Evolutionary conservation across 768 basidiomycete species (phyloP).

Genomic region (Kwoniella dendrophila): DNA sequence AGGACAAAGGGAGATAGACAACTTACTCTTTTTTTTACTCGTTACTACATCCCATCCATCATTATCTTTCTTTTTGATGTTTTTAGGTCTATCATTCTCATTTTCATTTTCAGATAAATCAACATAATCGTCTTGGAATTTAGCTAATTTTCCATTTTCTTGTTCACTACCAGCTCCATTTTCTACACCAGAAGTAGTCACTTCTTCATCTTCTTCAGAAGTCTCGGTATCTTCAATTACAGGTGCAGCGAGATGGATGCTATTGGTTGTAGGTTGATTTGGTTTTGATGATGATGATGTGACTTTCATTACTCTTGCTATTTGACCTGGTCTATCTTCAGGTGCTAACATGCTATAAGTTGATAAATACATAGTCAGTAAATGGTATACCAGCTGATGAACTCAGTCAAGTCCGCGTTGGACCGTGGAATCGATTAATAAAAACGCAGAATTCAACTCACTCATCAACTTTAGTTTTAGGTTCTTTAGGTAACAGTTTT

Average conservation of each 20-base stretch:
- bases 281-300: not conserved
- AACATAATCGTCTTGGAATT: slow-evolving; percentile 36
- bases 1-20: not conserved
- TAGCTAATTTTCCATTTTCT: slow-evolving; percentile 18
- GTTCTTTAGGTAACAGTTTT: slow-evolving; percentile 40
- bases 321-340: slow-evolving; percentile 40
- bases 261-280: not conserved
- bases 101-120: slow-evolving; percentile 24
- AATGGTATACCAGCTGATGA: not conserved
- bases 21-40: slow-evolving; percentile 43
- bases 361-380: too few relatives aligned
- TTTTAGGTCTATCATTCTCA: slow-evolving; percentile 1
- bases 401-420: not conserved
- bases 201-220: not conserved
- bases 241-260: not conserved
- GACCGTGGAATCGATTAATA: not conserved
- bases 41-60: slow-evolving; percentile 51
- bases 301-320: slow-evolving; percentile 47
- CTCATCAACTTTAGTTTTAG: slow-evolving; percentile 50
- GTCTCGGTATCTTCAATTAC: not conserved
- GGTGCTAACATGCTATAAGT: slow-evolving; percentile 48
- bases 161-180: not conserved
- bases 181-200: not conserved
- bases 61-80: slow-evolving; percentile 26
- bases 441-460: slow-evolving; percentile 19